Percentiles rank a stretch among this genome's conserved stretches.
Evolutionary conservation across 306 rosid genomes (phyloP).

Genomic region (Acacia melanoxylon): DNA sequence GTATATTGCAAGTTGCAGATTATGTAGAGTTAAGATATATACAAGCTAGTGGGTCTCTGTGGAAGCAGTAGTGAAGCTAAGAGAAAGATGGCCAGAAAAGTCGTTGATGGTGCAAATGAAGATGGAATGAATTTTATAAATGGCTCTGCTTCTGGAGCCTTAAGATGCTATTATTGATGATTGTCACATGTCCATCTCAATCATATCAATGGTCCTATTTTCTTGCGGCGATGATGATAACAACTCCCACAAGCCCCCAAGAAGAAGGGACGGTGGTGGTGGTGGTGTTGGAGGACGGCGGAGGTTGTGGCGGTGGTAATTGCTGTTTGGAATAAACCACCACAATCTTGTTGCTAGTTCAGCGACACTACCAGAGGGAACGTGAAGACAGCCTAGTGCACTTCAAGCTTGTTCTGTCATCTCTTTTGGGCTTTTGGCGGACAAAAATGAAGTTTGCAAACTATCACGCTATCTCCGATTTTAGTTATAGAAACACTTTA

Average conservation of each 20-base stretch:
- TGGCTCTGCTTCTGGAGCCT: neutral
- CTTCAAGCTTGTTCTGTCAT: too few species aligned
- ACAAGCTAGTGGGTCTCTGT: neutral
- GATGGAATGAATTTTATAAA: neutral
- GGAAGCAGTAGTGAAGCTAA: neutral
- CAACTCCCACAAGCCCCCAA: neutral
- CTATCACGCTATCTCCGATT: too few species aligned
- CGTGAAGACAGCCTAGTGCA: too few species aligned
- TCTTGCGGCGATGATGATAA: slow-evolving; percentile 30
- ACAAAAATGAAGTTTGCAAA: too few species aligned
- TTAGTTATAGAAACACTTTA: too few species aligned
- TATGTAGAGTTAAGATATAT: neutral
- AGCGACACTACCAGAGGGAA: too few species aligned
- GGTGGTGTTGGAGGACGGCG: too few species aligned
- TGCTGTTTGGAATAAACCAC: neutral
- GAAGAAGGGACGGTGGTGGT: neutral
- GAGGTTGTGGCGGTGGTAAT: neutral
- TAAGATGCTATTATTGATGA: slow-evolving; percentile 26
- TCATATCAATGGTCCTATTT: slow-evolving; percentile 43
- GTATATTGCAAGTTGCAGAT: too few species aligned
- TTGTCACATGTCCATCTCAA: slow-evolving; percentile 34
- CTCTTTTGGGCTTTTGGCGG: too few species aligned
- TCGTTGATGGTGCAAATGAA: neutral
- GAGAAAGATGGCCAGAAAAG: slow-evolving; percentile 32
- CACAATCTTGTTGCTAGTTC: too few species aligned